Evolutionary conservation across 2,329 filamentous ascomycete species (phyloP).

Genomic region (Mycosphaerella arachidis): DNA sequence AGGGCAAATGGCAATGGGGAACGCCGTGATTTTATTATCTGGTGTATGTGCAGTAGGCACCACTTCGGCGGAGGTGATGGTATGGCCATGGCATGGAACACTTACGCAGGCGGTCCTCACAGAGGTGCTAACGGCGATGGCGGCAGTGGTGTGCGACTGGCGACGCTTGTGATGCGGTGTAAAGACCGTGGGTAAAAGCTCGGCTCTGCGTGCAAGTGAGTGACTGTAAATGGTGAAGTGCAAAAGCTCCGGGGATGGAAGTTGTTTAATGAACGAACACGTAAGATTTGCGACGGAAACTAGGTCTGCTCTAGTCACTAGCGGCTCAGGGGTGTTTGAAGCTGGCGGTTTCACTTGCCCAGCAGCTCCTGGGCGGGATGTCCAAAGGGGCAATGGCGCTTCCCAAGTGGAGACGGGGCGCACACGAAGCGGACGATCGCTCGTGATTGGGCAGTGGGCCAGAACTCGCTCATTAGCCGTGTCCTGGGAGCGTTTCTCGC

Average conservation of each 20-base stretch:
- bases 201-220: constrained; percentile 7
- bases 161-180: constrained; percentile 7
- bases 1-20: not conserved
- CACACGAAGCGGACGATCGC: not conserved
- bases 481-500: not conserved
- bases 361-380: not conserved
- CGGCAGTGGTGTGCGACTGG: constrained; percentile 9
- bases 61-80: not conserved
- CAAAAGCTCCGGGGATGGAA: not conserved
- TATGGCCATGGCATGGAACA: not conserved
- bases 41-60: not conserved
- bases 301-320: not conserved
- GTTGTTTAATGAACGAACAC: not conserved
- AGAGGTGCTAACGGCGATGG: constrained; percentile 3
- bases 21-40: not conserved
- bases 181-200: constrained; percentile 9
- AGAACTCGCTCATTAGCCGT: not conserved
- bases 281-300: not conserved
- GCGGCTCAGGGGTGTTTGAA: not conserved
- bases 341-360: not conserved
- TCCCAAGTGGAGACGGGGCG: not conserved
- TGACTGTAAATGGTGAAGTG: not conserved
- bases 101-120: constrained; percentile 11
- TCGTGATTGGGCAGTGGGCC: not conserved
- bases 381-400: not conserved